These are phyloP conservation scores for Salvia sclarea DNA, from an alignment of 305 asterid genomes.

Conservation along the genomic window DNA sequence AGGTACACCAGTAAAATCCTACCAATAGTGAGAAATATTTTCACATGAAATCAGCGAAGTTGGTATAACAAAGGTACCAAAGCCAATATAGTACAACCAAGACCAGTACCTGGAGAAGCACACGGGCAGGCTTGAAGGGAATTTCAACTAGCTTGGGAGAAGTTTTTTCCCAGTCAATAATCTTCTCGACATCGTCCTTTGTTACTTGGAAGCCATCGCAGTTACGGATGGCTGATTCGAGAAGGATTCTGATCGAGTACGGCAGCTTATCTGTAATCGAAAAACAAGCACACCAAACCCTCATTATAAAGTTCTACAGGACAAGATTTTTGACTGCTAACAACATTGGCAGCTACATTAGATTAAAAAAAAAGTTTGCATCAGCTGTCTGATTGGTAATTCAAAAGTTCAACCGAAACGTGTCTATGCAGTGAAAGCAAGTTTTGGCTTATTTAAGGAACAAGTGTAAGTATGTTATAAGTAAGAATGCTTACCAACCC, in stretches of 20 bases:
- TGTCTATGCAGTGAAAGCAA: neutral
- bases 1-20: slow-evolving; percentile 97
- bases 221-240: slow-evolving; percentile 90
- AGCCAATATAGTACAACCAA: slow-evolving; percentile 20
- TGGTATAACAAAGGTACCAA: neutral
- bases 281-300: slow-evolving; percentile 12
- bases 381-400: neutral
- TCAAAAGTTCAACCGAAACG: neutral
- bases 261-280: slow-evolving; percentile 75
- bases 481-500: slow-evolving; percentile 62
- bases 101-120: slow-evolving; percentile 70
- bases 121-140: slow-evolving; percentile 97
- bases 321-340: slow-evolving; percentile 6
- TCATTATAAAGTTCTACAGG: neutral
- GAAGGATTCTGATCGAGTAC: slow-evolving; percentile 82
- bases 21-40: slow-evolving; percentile 32
- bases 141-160: slow-evolving; percentile 85
- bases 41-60: slow-evolving; percentile 26
- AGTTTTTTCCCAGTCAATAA: slow-evolving; percentile 84
- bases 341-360: neutral
- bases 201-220: slow-evolving; percentile 94
- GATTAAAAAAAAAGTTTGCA: slow-evolving; percentile 1
- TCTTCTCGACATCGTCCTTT: slow-evolving; percentile 86
- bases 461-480: neutral
- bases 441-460: neutral